A percentile compares a stretch with the other conserved stretches of the same genome.
These are phyloP conservation scores for Aristolochia fimbriata DNA, from an alignment of 164 flowering plant species.

Conservation along the genomic window DNA sequence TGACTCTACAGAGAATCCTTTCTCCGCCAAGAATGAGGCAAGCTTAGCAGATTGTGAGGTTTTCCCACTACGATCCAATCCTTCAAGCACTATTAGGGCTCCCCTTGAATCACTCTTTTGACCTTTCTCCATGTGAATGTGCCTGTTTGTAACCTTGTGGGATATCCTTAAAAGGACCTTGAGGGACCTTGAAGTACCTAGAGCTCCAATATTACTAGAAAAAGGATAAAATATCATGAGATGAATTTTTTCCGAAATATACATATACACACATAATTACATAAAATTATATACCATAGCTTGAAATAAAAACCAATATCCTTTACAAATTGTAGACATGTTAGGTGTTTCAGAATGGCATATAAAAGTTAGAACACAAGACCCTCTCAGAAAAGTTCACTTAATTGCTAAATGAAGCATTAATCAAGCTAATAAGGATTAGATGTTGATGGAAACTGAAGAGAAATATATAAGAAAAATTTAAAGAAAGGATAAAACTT, in stretches of 20 bases:
- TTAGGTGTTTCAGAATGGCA: too few species aligned
- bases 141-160: constrained; percentile 13
- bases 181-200: constrained; percentile 8
- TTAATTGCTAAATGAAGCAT: too few species aligned
- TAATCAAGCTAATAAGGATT: too few species aligned
- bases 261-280: not conserved
- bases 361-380: too few species aligned
- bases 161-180: constrained; percentile 9
- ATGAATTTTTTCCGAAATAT: not conserved
- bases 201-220: constrained; percentile 16
- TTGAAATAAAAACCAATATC: not conserved
- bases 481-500: too few species aligned
- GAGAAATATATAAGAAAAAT: too few species aligned
- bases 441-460: too few species aligned
- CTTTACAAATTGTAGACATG: too few species aligned
- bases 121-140: constrained; percentile 30
- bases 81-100: constrained; percentile 72
- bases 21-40: constrained; percentile 30
- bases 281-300: not conserved
- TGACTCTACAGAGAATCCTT: constrained; percentile 46
- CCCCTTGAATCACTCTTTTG: constrained; percentile 36
- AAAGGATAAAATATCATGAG: not conserved
- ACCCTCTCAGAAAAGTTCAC: too few species aligned
- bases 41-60: constrained; percentile 49
- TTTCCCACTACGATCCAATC: constrained; percentile 81